Conservation (phyloP, 2,329 filamentous ascomycete species). For the Apiospora sp. region DNA sequence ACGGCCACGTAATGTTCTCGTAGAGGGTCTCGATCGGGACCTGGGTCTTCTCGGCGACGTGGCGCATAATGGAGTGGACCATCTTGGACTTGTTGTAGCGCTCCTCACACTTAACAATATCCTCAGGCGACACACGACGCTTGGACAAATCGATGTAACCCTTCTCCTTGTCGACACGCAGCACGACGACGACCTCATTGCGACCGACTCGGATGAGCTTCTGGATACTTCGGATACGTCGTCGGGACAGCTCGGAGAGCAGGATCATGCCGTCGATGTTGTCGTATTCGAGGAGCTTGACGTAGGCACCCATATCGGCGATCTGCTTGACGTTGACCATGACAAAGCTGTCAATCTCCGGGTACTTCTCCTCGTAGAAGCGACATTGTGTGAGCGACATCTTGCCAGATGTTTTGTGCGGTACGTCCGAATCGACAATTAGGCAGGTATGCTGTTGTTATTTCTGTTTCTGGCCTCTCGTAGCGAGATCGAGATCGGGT, state of each 20-base stretch:
- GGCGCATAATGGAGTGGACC: slow-evolving; percentile 98
- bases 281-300: slow-evolving; percentile 99
- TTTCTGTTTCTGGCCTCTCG: background rate
- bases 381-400: slow-evolving; percentile 98
- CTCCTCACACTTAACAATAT: slow-evolving; percentile 98
- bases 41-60: slow-evolving; percentile 96
- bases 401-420: slow-evolving; percentile 57
- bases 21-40: slow-evolving; percentile 95
- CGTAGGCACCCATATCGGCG: slow-evolving; percentile 99
- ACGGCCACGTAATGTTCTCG: slow-evolving; percentile 92
- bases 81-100: slow-evolving; percentile 99
- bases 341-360: slow-evolving; percentile 99
- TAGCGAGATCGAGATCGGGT: background rate
- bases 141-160: slow-evolving; percentile 99
- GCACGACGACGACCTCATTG: slow-evolving; percentile 98
- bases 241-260: slow-evolving; percentile 93
- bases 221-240: slow-evolving; percentile 98
- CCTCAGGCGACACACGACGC: slow-evolving; percentile 95
- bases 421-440: background rate
- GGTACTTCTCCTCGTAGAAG: slow-evolving; percentile 97
- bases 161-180: slow-evolving; percentile 99
- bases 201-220: slow-evolving; percentile 98
- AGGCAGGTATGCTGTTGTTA: background rate
- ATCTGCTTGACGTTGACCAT: slow-evolving; percentile 99
- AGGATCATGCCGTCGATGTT: slow-evolving; percentile 99